Evolutionary conservation across 140 eudicot genomes (phyloP).

Genomic region (Stevia rebaudiana): DNA sequence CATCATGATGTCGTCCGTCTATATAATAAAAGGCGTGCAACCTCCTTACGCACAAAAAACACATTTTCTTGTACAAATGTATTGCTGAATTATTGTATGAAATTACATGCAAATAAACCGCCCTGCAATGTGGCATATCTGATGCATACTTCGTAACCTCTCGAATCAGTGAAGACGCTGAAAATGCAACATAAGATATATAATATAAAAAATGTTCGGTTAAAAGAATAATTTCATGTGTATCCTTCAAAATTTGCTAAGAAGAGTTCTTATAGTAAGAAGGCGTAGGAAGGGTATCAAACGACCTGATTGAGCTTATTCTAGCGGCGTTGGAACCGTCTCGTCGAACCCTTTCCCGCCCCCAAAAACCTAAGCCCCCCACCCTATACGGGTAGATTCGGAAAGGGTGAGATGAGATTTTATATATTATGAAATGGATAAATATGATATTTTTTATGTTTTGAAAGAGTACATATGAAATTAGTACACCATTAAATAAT

Average conservation of each 20-base stretch:
- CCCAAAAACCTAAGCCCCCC: too few relatives aligned
- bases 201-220: not conserved
- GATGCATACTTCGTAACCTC: constrained; percentile 75
- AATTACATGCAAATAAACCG: constrained; percentile 87
- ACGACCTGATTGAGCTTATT: too few relatives aligned
- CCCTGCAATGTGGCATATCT: constrained; percentile 62
- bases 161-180: constrained; percentile 79
- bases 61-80: constrained; percentile 84
- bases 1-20: constrained; percentile 76
- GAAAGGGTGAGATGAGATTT: too few relatives aligned
- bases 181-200: constrained; percentile 23
- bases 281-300: too few relatives aligned
- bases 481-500: not conserved
- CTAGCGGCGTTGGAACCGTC: too few relatives aligned
- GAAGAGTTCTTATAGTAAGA: too few relatives aligned
- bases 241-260: not conserved
- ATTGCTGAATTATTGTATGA: constrained; percentile 85
- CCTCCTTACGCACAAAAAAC: constrained; percentile 70
- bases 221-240: not conserved
- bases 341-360: too few relatives aligned
- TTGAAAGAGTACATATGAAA: not conserved
- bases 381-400: too few relatives aligned
- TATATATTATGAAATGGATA: not conserved
- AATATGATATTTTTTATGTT: not conserved
- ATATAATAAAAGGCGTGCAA: constrained; percentile 60